Evolutionary conservation across 495 filamentous ascomycete genomes (phyloP), one percentile per base, ranked within the genome.

Genomic region (Cercophora newfieldiana): DNA sequence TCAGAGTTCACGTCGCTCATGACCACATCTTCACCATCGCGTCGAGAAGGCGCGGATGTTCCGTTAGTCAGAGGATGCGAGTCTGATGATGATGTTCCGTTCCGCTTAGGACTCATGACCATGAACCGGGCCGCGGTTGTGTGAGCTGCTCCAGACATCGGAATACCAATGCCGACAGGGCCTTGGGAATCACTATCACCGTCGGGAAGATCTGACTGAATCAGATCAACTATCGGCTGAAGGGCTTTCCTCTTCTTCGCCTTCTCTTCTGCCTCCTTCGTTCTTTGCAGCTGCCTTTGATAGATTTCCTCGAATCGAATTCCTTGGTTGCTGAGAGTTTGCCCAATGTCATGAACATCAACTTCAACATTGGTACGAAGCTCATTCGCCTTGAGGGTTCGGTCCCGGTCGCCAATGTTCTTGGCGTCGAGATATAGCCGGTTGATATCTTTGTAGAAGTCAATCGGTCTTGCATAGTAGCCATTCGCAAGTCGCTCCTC

Each of bases 401-500:
- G 82, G 31, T 96, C 91, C 64, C 87, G 86, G 68, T 97, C 94
- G 3, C 87, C 89, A 47, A 87, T 75, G 19, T 86, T 85, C 68
- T 86, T 89, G 1, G 93, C 89, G 79, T 99, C 95, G 72, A 92
- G 92, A 22, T 88, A 88, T 3, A 99, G 77, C 50, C 87, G 85
- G 70, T 90, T 89, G 68, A 97, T 88, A 73, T 99, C 95, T 30
- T 87, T 86, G 60, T 95, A 77, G 70, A 97, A 99, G 71, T 97
- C 93, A 64, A 86, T 87, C 0, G 93, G 89, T 18, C 92, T 84
- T 72, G 91, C 92, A 78, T 99, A 99, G 75, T 90, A 98, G 21
- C 96, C 95, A 77, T 98, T 97, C 5, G 92, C 92, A 25, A 98
- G 82, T 31, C 95, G 89, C 71, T 95, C 92, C 80, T 99, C 95